A percentile compares a stretch with the other conserved stretches of the same genome.
phyloP scores from a whole-genome alignment of 1,139 yeast genomes.

The Candida sanyaensis region DNA sequence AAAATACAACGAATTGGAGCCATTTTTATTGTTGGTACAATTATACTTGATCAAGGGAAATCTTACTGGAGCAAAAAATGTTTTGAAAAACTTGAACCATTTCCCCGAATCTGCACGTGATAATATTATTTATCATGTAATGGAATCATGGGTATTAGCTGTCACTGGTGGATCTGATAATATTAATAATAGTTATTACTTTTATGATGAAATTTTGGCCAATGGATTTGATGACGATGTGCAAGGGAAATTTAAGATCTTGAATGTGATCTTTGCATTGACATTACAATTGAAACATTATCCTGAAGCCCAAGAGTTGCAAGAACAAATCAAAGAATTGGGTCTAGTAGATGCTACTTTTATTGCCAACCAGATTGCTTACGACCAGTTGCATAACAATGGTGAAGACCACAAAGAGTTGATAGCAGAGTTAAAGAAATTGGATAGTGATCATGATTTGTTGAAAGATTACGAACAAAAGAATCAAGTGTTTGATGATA shows the following conservation, averaged over 20 bases:
- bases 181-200: slow-evolving; percentile 64
- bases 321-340: slow-evolving; percentile 42
- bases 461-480: slow-evolving; percentile 55
- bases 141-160: slow-evolving; percentile 67
- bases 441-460: slow-evolving; percentile 52
- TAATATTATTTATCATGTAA: slow-evolving; percentile 63
- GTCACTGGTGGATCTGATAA: slow-evolving; percentile 56
- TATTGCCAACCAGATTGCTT: slow-evolving; percentile 59
- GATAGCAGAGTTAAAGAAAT: slow-evolving; percentile 38
- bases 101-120: slow-evolving; percentile 58
- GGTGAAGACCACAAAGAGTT: slow-evolving; percentile 44
- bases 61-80: slow-evolving; percentile 35
- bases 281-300: slow-evolving; percentile 47
- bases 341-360: slow-evolving; percentile 48
- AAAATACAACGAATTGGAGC: slow-evolving; percentile 41
- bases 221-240: slow-evolving; percentile 44
- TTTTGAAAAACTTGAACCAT: slow-evolving; percentile 35
- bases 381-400: slow-evolving; percentile 49
- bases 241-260: slow-evolving; percentile 37
- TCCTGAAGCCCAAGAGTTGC: slow-evolving; percentile 49
- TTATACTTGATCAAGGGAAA: slow-evolving; percentile 44
- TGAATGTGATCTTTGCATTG: slow-evolving; percentile 41
- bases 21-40: slow-evolving; percentile 45
- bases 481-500: slow-evolving; percentile 53
- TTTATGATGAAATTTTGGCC: slow-evolving; percentile 70